These are phyloP conservation scores for Mycena sp. DNA, from an alignment of 1,284 basidiomycete species.

Conservation along the genomic window DNA sequence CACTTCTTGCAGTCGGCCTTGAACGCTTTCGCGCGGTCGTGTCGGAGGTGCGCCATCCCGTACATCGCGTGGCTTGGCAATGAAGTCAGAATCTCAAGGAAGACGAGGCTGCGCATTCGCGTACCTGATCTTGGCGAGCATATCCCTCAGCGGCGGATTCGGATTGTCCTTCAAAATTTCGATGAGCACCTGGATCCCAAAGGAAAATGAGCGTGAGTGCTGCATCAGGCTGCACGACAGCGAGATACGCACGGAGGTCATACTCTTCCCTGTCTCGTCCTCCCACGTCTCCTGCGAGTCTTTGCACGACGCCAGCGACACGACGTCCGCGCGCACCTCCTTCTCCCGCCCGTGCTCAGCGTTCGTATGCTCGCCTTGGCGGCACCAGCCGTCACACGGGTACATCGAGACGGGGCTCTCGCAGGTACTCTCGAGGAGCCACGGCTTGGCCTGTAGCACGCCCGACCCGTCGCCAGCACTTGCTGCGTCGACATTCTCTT, in stretches of 20 bases:
- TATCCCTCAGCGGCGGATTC: no score
- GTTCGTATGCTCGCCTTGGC: not conserved
- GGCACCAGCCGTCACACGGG: slow-evolving; percentile 18
- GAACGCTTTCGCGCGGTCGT: no score
- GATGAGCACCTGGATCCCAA: not conserved
- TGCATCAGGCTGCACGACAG: no score
- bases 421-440: not conserved
- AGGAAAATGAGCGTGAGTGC: not conserved
- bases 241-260: slow-evolving; percentile 20
- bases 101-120: no score
- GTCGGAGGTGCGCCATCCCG: no score
- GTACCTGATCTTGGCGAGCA: no score
- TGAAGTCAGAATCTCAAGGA: no score
- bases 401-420: slow-evolving; percentile 14
- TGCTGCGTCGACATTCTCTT: not conserved
- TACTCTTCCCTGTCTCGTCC: slow-evolving; percentile 13
- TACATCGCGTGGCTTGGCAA: no score
- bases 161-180: no score
- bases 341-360: not conserved
- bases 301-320: slow-evolving; percentile 24
- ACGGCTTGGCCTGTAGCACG: not conserved
- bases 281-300: slow-evolving; percentile 21
- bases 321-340: slow-evolving; percentile 16
- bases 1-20: no score
- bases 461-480: not conserved